These are phyloP conservation scores for Pleurotus tuoliensis DNA, from an alignment of 768 basidiomycete species.

Conservation along the genomic window DNA sequence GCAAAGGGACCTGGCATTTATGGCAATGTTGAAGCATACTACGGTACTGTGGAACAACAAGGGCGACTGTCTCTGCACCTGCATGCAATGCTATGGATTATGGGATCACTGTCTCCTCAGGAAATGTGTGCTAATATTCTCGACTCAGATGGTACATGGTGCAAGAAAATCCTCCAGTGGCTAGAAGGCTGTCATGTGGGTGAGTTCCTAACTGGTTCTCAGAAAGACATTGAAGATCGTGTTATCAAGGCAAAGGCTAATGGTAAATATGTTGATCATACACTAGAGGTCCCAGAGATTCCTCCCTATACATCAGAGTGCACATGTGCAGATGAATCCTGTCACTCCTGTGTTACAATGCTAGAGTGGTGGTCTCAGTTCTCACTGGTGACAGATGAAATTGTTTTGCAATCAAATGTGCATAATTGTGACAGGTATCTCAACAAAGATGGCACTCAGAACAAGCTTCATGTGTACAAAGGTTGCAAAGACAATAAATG, in stretches of 20 bases:
- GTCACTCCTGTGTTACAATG: conserved; percentile 15
- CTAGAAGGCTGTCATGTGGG: conserved; percentile 28
- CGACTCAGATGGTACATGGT: not conserved
- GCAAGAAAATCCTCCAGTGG: conserved; percentile 22
- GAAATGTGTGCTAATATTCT: not conserved
- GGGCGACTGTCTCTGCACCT: not conserved
- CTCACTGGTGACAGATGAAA: conserved; percentile 20
- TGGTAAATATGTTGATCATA: conserved; percentile 18
- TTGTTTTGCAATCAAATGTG: conserved; percentile 24
- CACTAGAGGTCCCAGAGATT: conserved; percentile 15
- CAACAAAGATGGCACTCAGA: conserved; percentile 13
- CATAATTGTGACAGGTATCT: conserved; percentile 19
- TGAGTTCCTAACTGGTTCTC: conserved; percentile 22
- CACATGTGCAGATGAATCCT: conserved; percentile 12
- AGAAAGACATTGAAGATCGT: conserved; percentile 12
- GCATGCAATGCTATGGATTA: not conserved
- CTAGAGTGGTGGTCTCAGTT: conserved; percentile 14
- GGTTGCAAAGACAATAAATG: no score
- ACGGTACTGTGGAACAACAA: not conserved
- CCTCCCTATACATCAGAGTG: conserved; percentile 13
- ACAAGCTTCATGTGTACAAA: not conserved
- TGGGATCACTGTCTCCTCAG: not conserved
- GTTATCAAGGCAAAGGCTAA: not conserved
- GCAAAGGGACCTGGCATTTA: not conserved
- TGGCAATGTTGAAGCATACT: not conserved